phyloP scores from a whole-genome alignment of 179 eudicot species.

The Pouteria campechiana region DNA sequence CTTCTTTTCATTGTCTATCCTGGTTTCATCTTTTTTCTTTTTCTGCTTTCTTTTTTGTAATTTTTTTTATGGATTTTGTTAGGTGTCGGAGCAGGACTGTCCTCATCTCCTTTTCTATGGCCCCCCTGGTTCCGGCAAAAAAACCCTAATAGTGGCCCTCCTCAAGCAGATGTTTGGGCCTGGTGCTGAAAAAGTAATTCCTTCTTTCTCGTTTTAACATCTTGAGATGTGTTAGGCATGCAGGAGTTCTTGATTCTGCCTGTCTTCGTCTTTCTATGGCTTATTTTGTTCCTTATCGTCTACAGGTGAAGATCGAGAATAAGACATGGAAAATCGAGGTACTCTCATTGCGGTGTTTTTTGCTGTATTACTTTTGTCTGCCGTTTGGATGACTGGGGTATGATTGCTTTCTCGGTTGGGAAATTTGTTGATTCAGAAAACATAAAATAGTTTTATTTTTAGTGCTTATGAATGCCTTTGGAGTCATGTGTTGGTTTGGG shows the following conservation, averaged over 20 bases:
- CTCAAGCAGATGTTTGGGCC: slow-evolving; percentile 88
- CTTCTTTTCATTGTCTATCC: neutral
- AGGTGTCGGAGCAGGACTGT: slow-evolving; percentile 98
- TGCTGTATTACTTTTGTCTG: neutral
- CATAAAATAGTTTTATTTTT: too few relatives aligned
- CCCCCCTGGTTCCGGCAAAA: slow-evolving; percentile 86
- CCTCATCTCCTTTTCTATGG: slow-evolving; percentile 92
- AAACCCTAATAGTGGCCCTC: slow-evolving; percentile 93
- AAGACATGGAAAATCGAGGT: slow-evolving; percentile 92
- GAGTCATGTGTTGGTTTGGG: too few relatives aligned
- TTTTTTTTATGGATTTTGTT: slow-evolving; percentile 1
- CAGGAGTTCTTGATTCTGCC: neutral
- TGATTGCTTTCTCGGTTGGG: neutral
- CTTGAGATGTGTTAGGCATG: neutral
- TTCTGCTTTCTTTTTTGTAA: neutral
- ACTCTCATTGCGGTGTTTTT: neutral
- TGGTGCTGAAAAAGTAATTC: slow-evolving; percentile 65
- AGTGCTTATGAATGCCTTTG: too few relatives aligned
- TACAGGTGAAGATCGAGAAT: slow-evolving; percentile 89
- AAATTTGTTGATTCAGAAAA: too few relatives aligned
- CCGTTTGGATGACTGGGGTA: neutral
- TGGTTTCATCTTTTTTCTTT: neutral
- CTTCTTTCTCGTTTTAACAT: neutral
- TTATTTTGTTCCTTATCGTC: slow-evolving; percentile 2
- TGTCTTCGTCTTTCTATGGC: neutral